Evolutionary conservation across 257 asterid species (phyloP).

Genomic region (Nicotiana benthamiana): DNA sequence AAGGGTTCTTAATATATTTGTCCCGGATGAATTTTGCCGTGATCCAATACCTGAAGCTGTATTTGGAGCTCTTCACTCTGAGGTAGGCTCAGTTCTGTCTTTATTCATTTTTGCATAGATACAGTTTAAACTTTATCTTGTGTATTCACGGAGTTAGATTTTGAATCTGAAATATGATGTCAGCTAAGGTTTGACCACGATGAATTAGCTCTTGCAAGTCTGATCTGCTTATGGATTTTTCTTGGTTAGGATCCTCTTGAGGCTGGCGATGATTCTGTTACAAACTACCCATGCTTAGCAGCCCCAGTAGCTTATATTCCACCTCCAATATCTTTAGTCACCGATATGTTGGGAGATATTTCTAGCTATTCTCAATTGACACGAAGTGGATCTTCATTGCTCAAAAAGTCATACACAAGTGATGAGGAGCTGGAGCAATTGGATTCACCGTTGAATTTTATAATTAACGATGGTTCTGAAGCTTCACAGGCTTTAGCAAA

Average conservation of each 20-base stretch:
- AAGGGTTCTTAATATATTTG: constrained; percentile 55
- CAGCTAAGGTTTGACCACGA: neutral
- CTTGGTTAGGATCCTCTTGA: constrained; percentile 38
- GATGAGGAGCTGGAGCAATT: constrained; percentile 72
- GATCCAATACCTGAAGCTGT: constrained; percentile 60
- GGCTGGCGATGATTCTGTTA: constrained; percentile 35
- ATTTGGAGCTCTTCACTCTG: constrained; percentile 58
- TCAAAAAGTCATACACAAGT: constrained; percentile 62
- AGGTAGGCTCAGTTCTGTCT: constrained; percentile 32
- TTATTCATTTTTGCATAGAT: neutral
- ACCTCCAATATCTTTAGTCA: constrained; percentile 38
- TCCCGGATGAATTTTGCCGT: constrained; percentile 79
- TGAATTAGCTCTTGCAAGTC: neutral
- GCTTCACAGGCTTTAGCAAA: constrained; percentile 28
- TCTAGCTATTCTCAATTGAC: constrained; percentile 29
- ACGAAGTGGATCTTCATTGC: constrained; percentile 47
- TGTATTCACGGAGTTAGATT: neutral
- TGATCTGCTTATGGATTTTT: neutral
- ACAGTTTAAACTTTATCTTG: neutral
- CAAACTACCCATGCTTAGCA: constrained; percentile 55
- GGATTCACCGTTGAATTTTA: constrained; percentile 49
- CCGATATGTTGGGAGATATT: constrained; percentile 35
- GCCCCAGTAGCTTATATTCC: constrained; percentile 45
- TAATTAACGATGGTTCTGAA: constrained; percentile 21
- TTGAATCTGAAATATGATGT: neutral